Conservation (phyloP, 495 filamentous ascomycete genomes). For the Hypomontagnella monticulosa region DNA sequence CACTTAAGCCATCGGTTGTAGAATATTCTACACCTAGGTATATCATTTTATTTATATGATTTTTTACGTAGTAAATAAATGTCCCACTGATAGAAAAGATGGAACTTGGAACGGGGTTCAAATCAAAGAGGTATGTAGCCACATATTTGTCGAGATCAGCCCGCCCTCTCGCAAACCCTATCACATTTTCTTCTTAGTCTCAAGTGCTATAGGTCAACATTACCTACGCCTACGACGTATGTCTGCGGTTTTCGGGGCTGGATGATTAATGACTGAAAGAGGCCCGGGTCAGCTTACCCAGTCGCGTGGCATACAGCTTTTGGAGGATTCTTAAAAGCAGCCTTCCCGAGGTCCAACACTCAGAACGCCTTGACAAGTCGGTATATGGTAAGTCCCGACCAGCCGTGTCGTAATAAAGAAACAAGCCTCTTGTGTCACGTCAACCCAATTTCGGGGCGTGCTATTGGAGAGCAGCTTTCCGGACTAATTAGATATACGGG, state of each 20-base stretch:
- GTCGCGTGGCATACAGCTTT: constrained; percentile 4
- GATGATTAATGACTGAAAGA: not conserved
- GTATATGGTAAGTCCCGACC: not conserved
- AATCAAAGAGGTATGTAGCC: not conserved
- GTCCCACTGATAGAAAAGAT: not conserved
- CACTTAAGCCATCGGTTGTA: too few species aligned
- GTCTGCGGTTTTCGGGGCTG: constrained; percentile 1
- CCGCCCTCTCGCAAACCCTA: not conserved
- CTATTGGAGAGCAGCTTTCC: too few species aligned
- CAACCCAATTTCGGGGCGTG: too few species aligned
- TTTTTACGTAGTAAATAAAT: not conserved
- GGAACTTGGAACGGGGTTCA: not conserved
- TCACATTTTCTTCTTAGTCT: not conserved
- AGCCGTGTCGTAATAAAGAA: not conserved
- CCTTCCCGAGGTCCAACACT: not conserved
- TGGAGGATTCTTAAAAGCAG: not conserved
- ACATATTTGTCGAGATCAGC: not conserved
- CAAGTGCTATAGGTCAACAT: not conserved
- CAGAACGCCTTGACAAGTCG: not conserved
- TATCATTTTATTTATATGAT: not conserved
- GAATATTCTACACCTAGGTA: too few species aligned
- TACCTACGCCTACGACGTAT: not conserved
- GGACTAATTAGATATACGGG: too few species aligned
- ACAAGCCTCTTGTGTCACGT: not conserved
- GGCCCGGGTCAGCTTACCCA: not conserved